These are phyloP conservation scores for Solioccasus polychromus DNA, from an alignment of 768 basidiomycete genomes.

Conservation along the genomic window DNA sequence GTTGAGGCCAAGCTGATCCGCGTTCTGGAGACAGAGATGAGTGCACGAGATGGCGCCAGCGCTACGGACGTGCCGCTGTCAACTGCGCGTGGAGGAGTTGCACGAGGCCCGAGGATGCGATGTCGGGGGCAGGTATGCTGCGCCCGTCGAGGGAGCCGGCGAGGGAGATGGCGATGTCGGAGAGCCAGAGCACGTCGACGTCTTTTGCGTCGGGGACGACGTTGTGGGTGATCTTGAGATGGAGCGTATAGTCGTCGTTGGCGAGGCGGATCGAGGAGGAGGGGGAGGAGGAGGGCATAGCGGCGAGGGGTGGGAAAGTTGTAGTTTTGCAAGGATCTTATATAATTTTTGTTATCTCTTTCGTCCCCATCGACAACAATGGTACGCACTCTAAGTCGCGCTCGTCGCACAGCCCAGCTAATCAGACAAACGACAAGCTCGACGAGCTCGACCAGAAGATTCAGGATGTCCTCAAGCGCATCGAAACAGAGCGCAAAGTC, in stretches of 20 bases:
- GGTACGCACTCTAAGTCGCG: too few species aligned
- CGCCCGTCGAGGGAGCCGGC: slow-evolving; percentile 50
- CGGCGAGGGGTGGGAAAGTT: not conserved
- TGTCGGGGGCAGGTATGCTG: slow-evolving; percentile 35
- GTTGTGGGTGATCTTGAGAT: slow-evolving; percentile 46
- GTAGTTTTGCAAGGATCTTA: too few species aligned
- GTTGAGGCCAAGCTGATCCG: slow-evolving; percentile 53
- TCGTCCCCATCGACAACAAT: slow-evolving; percentile 10
- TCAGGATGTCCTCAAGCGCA: slow-evolving; percentile 84
- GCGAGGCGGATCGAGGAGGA: slow-evolving; percentile 39
- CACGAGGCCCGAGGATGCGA: slow-evolving; percentile 50
- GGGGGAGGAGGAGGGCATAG: slow-evolving; percentile 33
- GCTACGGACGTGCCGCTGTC: slow-evolving; percentile 37
- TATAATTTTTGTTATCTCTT: too few species aligned
- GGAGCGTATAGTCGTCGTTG: slow-evolving; percentile 43
- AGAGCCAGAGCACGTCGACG: slow-evolving; percentile 49
- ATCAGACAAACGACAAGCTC: slow-evolving; percentile 20
- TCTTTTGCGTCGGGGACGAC: slow-evolving; percentile 35
- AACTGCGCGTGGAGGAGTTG: slow-evolving; percentile 51
- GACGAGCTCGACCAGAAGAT: slow-evolving; percentile 89
- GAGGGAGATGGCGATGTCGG: slow-evolving; percentile 51
- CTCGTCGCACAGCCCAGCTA: not conserved
- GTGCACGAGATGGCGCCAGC: slow-evolving; percentile 4
- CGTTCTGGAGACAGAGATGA: slow-evolving; percentile 46
- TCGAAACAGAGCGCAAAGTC: slow-evolving; percentile 90